Evolutionary conservation across 2,329 filamentous ascomycete species (phyloP), one percentile per base, ranked within the genome.

Genomic region (Monosporascus sp.): DNA sequence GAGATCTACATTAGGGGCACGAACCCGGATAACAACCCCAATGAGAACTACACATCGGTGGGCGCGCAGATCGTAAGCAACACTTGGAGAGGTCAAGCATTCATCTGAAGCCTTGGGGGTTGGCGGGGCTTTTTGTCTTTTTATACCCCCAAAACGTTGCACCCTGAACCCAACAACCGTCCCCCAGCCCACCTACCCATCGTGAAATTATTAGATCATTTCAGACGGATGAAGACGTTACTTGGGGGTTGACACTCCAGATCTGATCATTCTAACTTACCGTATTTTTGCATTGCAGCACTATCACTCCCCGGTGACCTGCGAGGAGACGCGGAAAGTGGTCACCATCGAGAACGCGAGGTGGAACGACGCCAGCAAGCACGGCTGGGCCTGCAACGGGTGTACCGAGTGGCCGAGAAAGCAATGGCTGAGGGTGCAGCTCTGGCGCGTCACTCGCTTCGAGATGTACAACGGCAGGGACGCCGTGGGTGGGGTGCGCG

Each of bases 391-490:
- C 1, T 58, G 58, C 31, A 52, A 59, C 39, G 55, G 58, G 7
- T 59, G 58, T 43, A 52, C 14, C 15, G 52, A 47, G 15, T 15
- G 46, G 14, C 55, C 58, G 24, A 6, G 24, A 25, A 25, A 25
- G 24, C 1, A 25, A 2, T 18, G 48, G 14, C 55, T 56, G 25
- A 27, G 27, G 11, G 51, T 54, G 24, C 45, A 46, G 22, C 41
- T 55, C 43, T 59, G 58, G 58, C 3, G 37, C 24, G 53, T 59
- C 49, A 22, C 43, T 3, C 58, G 56, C 31, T 55, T 56, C 45
- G 58, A 59, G 45, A 59, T 58, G 54, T 58, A 59, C n/a, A 59
- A 58, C 44, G 38, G 47, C 18, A 35, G 53, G 5, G 48, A 56
- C 24, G 54, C 58, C 15, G 49, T 59, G 5, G 58, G 51, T 0